Conservation (phyloP, 1,284 basidiomycete genomes). For the Somion occarium region DNA sequence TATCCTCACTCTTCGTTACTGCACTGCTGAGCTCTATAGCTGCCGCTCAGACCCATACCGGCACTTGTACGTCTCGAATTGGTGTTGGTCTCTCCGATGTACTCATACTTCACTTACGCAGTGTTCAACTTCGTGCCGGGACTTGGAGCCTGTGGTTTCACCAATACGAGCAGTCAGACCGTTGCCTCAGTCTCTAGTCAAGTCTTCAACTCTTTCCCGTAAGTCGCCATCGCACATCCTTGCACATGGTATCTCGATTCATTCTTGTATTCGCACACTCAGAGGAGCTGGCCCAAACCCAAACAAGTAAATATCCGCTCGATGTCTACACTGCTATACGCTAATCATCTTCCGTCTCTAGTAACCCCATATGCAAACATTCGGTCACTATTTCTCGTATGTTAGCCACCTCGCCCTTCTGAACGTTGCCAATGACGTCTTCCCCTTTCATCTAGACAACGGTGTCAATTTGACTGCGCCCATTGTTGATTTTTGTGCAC, state of each 20-base stretch:
- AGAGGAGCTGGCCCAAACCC: constrained; percentile 17
- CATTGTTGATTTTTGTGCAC: constrained; percentile 21
- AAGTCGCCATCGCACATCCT: constrained; percentile 11
- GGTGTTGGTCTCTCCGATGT: neutral
- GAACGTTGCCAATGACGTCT: neutral
- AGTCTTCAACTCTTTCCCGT: constrained; percentile 38
- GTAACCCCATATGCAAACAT: constrained; percentile 28
- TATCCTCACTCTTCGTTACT: neutral
- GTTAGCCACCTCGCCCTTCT: constrained; percentile 5
- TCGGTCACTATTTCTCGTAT: constrained; percentile 23
- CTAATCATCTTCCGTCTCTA: constrained; percentile 12
- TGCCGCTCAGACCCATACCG: neutral
- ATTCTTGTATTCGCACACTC: neutral
- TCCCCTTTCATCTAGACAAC: constrained; percentile 11
- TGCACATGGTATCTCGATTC: neutral
- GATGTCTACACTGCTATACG: neutral
- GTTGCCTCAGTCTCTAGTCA: constrained; percentile 36
- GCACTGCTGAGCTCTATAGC: neutral
- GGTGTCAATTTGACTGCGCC: constrained; percentile 18
- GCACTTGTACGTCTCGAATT: neutral
- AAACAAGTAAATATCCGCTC: constrained; percentile 13
- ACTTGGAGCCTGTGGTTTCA: constrained; percentile 40
- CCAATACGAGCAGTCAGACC: constrained; percentile 31
- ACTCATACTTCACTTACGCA: constrained; percentile 10
- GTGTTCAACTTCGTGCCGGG: constrained; percentile 35